Base-by-base conservation (phyloP, 768 basidiomycete species). In the Tricholoma sp. region DNA sequence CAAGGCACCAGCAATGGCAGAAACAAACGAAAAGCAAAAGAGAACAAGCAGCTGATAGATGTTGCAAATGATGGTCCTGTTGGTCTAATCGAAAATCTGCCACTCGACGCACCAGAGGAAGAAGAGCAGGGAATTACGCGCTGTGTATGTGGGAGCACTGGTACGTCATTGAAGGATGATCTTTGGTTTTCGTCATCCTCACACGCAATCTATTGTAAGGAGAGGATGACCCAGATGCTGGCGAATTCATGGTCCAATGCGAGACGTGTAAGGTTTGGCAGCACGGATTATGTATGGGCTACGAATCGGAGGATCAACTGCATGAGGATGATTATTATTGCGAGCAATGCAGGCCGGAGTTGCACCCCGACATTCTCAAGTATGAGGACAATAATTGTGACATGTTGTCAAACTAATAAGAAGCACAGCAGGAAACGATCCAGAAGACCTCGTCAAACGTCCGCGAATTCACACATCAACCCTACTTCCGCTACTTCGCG, bases 241-340 rank as follows among this genome's bases (percentile, higher is more conserved):
- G 93, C 50, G 94, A 93, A 70, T 91, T 96, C 75, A 97, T 98
- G 92, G 93, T 98, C 52, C 90, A 94, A 71, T 99, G 96, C 74
- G 96, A 98, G 74, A 86, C 79, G 45, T 99, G 96, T 77, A 91
- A 94, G 66, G 92, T 91, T 55, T 99, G 96, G 96, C 96, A 99
- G 73, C 96, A 99, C 69, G 94, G 94, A 3, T 79, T 86, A 9
- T 99, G 97, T 75, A 93, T 99, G 85, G 96, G 94, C 41, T 91
- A 90, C 70, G 85, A 90, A 62, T 82, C 83, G 32, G 86, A 89
- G 66, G 84, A 84, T 64, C 80, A 83, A 64, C 80, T 89, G 43
- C 84, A 83, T 66, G 80, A 83, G 68, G 83, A 83, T 61, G 88
- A 93, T 71, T 98, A 98, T 71, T 94, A 87, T 64, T 99, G 97